Conservation (phyloP, 768 basidiomycete genomes). For the Leccinum variicolor region DNA sequence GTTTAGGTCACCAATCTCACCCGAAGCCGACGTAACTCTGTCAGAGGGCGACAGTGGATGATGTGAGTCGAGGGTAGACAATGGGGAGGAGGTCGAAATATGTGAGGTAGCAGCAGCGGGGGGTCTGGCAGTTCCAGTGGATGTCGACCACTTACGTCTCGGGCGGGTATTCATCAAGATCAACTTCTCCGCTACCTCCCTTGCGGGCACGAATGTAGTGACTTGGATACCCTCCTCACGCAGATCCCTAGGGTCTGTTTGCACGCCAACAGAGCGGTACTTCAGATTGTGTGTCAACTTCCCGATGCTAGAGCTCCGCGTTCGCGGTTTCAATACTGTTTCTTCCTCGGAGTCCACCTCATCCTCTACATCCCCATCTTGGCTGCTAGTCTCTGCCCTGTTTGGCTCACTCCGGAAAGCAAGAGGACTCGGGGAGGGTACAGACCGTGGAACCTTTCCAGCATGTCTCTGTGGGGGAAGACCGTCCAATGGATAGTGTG, state of each 20-base stretch:
- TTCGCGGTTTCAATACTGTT: slow-evolving; percentile 30
- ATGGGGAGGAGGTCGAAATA: not conserved
- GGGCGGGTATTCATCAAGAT: slow-evolving; percentile 17
- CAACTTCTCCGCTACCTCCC: slow-evolving; percentile 21
- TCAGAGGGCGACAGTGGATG: slow-evolving; percentile 16
- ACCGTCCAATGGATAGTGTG: slow-evolving; percentile 82
- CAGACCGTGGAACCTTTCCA: slow-evolving; percentile 52
- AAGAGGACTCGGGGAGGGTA: slow-evolving; percentile 36
- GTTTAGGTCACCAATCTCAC: slow-evolving; percentile 7
- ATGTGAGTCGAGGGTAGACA: slow-evolving; percentile 15
- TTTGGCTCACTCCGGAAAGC: slow-evolving; percentile 29
- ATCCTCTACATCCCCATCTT: slow-evolving; percentile 81
- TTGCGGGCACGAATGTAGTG: slow-evolving; percentile 18
- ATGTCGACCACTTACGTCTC: slow-evolving; percentile 19
- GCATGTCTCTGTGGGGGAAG: slow-evolving; percentile 81
- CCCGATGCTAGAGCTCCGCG: slow-evolving; percentile 32
- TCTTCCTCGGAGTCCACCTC: slow-evolving; percentile 58
- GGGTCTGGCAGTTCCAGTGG: slow-evolving; percentile 3
- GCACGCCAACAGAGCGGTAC: slow-evolving; percentile 68
- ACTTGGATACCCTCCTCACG: slow-evolving; percentile 62
- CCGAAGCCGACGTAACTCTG: slow-evolving; percentile 4
- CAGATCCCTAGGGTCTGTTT: slow-evolving; percentile 58
- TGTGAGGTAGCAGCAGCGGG: slow-evolving; percentile 1
- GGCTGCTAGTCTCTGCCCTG: slow-evolving; percentile 62
- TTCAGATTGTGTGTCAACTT: slow-evolving; percentile 27